Percentiles rank a stretch among this genome's conserved stretches.
These are phyloP conservation scores for Calonectria pauciramosa DNA, from an alignment of 2,329 filamentous ascomycete species.

Conservation along the genomic window DNA sequence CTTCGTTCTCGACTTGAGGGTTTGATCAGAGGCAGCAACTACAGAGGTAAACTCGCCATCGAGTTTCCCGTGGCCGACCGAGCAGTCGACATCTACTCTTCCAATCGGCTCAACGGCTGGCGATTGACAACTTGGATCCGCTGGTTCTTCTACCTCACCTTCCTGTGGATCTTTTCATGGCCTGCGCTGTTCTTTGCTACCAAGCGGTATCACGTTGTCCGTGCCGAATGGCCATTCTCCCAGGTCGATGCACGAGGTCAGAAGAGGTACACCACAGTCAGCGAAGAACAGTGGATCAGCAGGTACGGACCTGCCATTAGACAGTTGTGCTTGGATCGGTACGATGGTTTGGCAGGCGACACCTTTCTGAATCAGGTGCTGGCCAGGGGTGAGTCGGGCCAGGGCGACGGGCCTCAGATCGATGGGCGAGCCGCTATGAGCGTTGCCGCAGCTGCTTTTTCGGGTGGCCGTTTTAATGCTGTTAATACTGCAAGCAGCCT, in stretches of 20 bases:
- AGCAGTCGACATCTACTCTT: slow-evolving; percentile 40
- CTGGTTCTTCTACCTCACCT: slow-evolving; percentile 40
- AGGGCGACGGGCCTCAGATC: neutral
- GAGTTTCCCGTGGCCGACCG: slow-evolving; percentile 38
- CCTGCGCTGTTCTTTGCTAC: slow-evolving; percentile 36
- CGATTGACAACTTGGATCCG: slow-evolving; percentile 36
- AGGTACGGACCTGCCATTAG: slow-evolving; percentile 34
- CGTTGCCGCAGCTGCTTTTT: slow-evolving; percentile 35
- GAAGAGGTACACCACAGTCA: slow-evolving; percentile 35
- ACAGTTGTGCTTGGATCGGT: slow-evolving; percentile 36
- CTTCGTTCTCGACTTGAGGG: slow-evolving; percentile 12
- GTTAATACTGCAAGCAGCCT: slow-evolving; percentile 24
- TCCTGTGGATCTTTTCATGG: slow-evolving; percentile 42
- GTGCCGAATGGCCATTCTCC: slow-evolving; percentile 36
- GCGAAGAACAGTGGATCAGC: slow-evolving; percentile 33
- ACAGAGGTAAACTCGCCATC: slow-evolving; percentile 31
- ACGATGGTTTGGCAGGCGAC: slow-evolving; percentile 37
- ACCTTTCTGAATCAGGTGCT: slow-evolving; percentile 34
- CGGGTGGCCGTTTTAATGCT: slow-evolving; percentile 30
- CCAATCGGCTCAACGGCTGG: slow-evolving; percentile 34
- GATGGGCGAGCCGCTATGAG: slow-evolving; percentile 28
- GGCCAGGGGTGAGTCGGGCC: slow-evolving; percentile 16
- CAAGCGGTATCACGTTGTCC: slow-evolving; percentile 35
- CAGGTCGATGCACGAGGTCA: slow-evolving; percentile 7
- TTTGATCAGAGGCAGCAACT: slow-evolving; percentile 35